Evolutionary conservation across 2,329 filamentous ascomycete species (phyloP), one percentile per base, ranked within the genome.

Genomic region (Grosmannia penicillata): DNA sequence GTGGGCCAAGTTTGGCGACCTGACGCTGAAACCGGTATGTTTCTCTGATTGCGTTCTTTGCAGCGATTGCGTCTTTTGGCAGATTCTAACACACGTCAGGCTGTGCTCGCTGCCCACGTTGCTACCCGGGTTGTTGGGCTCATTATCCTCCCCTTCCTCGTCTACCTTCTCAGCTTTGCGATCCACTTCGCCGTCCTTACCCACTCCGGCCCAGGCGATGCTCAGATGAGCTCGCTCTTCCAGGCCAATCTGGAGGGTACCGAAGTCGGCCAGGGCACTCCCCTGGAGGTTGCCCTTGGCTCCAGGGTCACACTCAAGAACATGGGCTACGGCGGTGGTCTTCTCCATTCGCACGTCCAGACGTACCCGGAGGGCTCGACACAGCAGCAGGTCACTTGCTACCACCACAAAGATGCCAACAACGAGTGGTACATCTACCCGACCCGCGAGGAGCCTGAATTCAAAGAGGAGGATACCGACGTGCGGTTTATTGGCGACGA

Each of bases 381-480:
- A 37, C 91, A 98, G 62, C 93, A 98, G 60, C 91, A 98, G 58
- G 79, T 98, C 45, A 98, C 91, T 45, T 98, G 93, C 68, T 98
- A 98, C 62, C 91, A 98, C 62, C 91, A 98, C 70, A 98, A 98
- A 59, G 91, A 98, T 66, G 72, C 89, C 57, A 98, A 98, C 73
- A 98, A 98, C 58, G 91, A 98, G 58, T 98, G 91, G 91, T 94
- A 93, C 63, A 87, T 98, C 62, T 95, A 95, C 58, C 91, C 91
- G 21, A 94, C 89, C 63, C 83, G 93, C 45, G 61, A 68, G 38
- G 74, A 93, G 42, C 61, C 70, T 19, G 78, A 82, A 15, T 94
- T n/a, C n/a, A n/a, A 78, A 53, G 69, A 87, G 50, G 61, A 74
- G 5, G 76, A 83, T 43, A 75, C 65, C n/a, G 70, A 76, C 41